phyloP scores from a whole-genome alignment of 805 yeast species.

The Starmera quercuum region DNA sequence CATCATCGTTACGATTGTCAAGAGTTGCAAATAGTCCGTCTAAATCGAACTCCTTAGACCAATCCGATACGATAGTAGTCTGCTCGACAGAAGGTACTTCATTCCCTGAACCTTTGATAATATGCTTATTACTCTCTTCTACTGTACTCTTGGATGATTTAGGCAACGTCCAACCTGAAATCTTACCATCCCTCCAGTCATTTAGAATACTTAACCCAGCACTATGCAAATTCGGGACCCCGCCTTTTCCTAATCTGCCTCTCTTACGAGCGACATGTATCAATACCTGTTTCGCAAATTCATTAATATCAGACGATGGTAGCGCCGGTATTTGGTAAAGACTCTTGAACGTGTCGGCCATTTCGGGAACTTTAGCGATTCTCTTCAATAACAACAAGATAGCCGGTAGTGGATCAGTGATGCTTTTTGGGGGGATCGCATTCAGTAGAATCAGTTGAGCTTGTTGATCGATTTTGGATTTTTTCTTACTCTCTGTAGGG shows the following conservation, averaged over 20 bases:
- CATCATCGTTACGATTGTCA: constrained; percentile 22
- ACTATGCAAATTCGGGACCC: constrained; percentile 80
- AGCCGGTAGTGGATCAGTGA: constrained; percentile 79
- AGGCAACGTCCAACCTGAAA: constrained; percentile 86
- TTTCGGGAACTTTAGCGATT: constrained; percentile 62
- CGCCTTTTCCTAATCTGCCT: constrained; percentile 90
- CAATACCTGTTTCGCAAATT: constrained; percentile 76
- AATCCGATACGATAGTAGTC: constrained; percentile 74
- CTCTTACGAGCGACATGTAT: constrained; percentile 89
- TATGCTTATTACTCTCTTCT: constrained; percentile 15
- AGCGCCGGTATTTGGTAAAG: constrained; percentile 78
- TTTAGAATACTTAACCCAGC: constrained; percentile 78
- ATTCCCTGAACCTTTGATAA: constrained; percentile 16
- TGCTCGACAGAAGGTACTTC: constrained; percentile 33
- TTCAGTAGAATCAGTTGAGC: constrained; percentile 86
- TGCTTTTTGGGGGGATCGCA: constrained; percentile 82
- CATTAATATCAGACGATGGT: constrained; percentile 63
- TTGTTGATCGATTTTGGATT: constrained; percentile 55
- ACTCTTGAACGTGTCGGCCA: constrained; percentile 68
- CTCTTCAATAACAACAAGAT: constrained; percentile 70
- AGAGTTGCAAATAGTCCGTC: constrained; percentile 61
- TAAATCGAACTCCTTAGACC: constrained; percentile 93
- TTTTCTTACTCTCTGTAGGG: constrained; percentile 57
- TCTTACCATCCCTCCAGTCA: constrained; percentile 97
- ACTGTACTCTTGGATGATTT: constrained; percentile 38